phyloP scores from a whole-genome alignment of 192 early-diverging fungal genomes.

The Rhizoclosmatium globosum region DNA sequence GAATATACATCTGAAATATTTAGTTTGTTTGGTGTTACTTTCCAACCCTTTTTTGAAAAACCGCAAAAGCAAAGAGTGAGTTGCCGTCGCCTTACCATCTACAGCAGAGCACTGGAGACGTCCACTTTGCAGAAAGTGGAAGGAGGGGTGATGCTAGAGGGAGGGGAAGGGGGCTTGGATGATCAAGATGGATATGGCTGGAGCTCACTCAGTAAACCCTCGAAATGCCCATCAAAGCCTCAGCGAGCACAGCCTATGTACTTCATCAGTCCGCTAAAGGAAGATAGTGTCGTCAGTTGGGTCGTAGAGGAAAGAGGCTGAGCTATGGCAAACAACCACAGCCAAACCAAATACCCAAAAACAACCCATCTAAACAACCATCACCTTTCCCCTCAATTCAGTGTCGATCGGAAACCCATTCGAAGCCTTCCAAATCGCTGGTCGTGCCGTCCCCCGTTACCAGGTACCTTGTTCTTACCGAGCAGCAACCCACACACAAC shows the following conservation, averaged over 20 bases:
- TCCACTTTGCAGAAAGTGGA: background rate
- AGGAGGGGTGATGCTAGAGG: background rate
- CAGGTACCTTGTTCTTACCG: slow-evolving; percentile 43
- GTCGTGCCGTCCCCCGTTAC: slow-evolving; percentile 55
- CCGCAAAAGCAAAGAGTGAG: background rate
- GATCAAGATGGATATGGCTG: background rate
- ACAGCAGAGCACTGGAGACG: background rate
- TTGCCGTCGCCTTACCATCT: background rate
- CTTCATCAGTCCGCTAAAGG: background rate
- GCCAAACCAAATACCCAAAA: background rate
- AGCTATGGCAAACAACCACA: background rate
- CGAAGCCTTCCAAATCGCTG: slow-evolving; percentile 52
- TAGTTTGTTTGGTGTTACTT: too few species aligned
- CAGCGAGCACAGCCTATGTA: background rate
- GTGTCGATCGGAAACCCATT: slow-evolving; percentile 56
- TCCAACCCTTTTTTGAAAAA: background rate
- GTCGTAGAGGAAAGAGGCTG: background rate
- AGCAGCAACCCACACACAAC: background rate
- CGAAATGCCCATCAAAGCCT: background rate
- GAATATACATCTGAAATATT: too few species aligned
- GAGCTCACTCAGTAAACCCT: background rate
- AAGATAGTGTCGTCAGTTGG: background rate
- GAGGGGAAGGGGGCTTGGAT: background rate
- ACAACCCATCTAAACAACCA: background rate
- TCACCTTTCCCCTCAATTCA: slow-evolving; percentile 10